Percentiles rank a stretch among this genome's conserved stretches.
These are phyloP conservation scores for Emydomyces testavorans DNA, from an alignment of 2,329 filamentous ascomycete species.

Conservation along the genomic window DNA sequence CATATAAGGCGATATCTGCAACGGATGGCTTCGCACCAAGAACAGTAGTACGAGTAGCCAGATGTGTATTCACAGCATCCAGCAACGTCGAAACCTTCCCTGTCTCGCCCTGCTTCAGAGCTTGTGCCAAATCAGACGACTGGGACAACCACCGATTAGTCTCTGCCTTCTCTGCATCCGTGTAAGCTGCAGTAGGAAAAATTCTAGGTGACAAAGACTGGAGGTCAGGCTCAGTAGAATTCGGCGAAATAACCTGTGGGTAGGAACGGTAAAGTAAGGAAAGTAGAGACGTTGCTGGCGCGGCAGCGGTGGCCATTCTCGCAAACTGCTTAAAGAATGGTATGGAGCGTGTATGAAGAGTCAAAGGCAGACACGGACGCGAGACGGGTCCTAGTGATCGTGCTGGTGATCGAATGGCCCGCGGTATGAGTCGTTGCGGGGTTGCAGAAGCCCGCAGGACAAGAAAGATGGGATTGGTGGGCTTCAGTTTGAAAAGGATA, in stretches of 20 bases:
- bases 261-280: conserved; percentile 37
- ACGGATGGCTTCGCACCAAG: conserved; percentile 81
- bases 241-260: conserved; percentile 30
- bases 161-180: conserved; percentile 68
- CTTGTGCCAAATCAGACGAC: conserved; percentile 54
- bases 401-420: conserved; percentile 7
- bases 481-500: conserved; percentile 11
- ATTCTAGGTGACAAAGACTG: conserved; percentile 47
- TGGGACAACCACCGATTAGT: conserved; percentile 81
- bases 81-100: conserved; percentile 53
- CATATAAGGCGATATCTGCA: conserved; percentile 75
- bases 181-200: conserved; percentile 59
- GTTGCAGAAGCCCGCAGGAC: conserved; percentile 17
- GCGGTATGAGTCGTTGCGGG: conserved; percentile 14
- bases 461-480: conserved; percentile 5
- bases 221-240: conserved; percentile 35
- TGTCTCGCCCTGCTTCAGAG: conserved; percentile 45
- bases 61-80: conserved; percentile 70
- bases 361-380: neutral
- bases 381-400: neutral
- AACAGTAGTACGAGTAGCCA: conserved; percentile 77
- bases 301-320: conserved; percentile 26
- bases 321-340: conserved; percentile 8
- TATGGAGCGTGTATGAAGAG: neutral
- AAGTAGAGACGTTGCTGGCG: conserved; percentile 34